Evolutionary conservation across 768 basidiomycete genomes (phyloP).

Genomic region (Mycena capillaripes): DNA sequence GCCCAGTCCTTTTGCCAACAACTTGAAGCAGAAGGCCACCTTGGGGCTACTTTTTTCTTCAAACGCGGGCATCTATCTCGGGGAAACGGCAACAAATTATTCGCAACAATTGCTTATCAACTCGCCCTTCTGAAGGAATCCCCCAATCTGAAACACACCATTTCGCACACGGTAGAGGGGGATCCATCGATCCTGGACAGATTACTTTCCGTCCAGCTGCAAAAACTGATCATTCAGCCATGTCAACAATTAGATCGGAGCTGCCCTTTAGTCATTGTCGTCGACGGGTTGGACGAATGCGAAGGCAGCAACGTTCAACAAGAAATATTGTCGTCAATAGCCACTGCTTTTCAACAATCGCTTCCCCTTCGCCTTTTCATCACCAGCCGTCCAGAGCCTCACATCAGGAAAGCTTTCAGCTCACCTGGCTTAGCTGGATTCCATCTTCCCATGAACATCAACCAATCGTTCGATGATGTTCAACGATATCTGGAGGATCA

Average conservation of each 20-base stretch:
- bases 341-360: not conserved
- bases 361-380: not conserved
- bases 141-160: not conserved
- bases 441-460: not conserved
- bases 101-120: not conserved
- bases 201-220: not conserved
- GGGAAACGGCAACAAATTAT: not conserved
- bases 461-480: not conserved
- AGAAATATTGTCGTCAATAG: not conserved
- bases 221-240: not conserved
- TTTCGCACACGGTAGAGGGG: not conserved
- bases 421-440: too few species aligned
- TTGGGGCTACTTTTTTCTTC: not conserved
- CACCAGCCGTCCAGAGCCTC: not conserved
- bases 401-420: not conserved
- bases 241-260: not conserved
- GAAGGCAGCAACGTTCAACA: not conserved
- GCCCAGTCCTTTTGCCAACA: not conserved
- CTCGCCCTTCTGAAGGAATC: not conserved
- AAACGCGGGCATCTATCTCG: not conserved
- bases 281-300: not conserved
- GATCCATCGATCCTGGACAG: not conserved
- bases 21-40: not conserved
- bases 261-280: not conserved
- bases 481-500: not conserved